Evolutionary conservation across 805 yeast species (phyloP).

Genomic region (Suhomyces prunicola): DNA sequence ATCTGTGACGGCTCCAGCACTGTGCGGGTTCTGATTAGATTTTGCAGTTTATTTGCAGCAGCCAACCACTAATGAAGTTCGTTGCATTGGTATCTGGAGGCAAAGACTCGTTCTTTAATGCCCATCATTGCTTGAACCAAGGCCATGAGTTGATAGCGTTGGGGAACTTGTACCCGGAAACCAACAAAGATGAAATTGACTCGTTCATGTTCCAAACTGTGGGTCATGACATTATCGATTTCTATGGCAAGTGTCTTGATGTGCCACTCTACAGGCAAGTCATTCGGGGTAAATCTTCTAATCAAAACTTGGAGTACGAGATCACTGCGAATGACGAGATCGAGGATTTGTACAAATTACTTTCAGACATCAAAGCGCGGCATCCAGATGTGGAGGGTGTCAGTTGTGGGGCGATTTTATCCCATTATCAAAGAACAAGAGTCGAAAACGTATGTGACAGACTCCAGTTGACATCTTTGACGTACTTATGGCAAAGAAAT

Average conservation of each 20-base stretch:
- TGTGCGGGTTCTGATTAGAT: neutral
- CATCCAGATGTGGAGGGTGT: constrained; percentile 82
- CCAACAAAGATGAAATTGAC: constrained; percentile 62
- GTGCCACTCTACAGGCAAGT: constrained; percentile 74
- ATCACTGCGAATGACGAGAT: constrained; percentile 78
- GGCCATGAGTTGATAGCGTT: constrained; percentile 86
- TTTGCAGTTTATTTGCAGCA: neutral
- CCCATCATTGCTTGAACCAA: constrained; percentile 76
- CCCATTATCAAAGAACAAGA: constrained; percentile 91
- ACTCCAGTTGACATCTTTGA: constrained; percentile 62
- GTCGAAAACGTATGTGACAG: constrained; percentile 88
- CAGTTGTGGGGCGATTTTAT: constrained; percentile 92
- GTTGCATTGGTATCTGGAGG: constrained; percentile 94
- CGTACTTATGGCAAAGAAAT: constrained; percentile 88
- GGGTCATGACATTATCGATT: constrained; percentile 74
- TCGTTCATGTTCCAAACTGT: constrained; percentile 98
- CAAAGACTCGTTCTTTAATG: constrained; percentile 89
- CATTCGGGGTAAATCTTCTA: constrained; percentile 60
- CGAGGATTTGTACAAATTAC: constrained; percentile 67
- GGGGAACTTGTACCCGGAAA: constrained; percentile 76
- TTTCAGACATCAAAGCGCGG: constrained; percentile 42
- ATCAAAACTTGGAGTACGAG: constrained; percentile 65
- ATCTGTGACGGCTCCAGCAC: neutral
- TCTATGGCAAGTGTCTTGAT: constrained; percentile 66
- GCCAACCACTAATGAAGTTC: constrained; percentile 62